A percentile compares a stretch with the other conserved stretches of the same genome.
These are phyloP conservation scores for Eutrema japonicum DNA, from an alignment of 345 rosid genomes.

Conservation along the genomic window DNA sequence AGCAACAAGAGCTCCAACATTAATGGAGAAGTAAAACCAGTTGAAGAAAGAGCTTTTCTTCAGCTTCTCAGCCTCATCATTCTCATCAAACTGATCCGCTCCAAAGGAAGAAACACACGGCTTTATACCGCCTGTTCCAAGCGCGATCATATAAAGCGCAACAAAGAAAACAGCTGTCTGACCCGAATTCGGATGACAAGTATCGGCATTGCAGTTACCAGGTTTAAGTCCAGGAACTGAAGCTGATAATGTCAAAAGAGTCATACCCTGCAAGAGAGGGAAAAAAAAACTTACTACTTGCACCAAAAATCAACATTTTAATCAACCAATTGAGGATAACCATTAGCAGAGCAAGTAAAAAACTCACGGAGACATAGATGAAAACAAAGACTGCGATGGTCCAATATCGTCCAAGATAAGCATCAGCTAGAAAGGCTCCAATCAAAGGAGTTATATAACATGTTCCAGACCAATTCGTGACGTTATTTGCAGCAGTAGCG, in stretches of 20 bases:
- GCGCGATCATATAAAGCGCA: slow-evolving; percentile 86
- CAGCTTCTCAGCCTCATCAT: slow-evolving; percentile 67
- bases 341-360: slow-evolving; percentile 17
- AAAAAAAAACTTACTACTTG: not conserved
- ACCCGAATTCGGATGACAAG: slow-evolving; percentile 59
- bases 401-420: slow-evolving; percentile 91
- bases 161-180: slow-evolving; percentile 64
- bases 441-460: slow-evolving; percentile 86
- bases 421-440: slow-evolving; percentile 95
- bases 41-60: slow-evolving; percentile 93
- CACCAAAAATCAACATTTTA: not conserved
- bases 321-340: not conserved
- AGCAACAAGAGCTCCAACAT: slow-evolving; percentile 85
- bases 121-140: slow-evolving; percentile 96
- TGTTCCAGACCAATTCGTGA: slow-evolving; percentile 93
- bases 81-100: slow-evolving; percentile 95
- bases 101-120: slow-evolving; percentile 98
- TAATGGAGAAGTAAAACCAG: slow-evolving; percentile 95
- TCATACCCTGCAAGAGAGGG: slow-evolving; percentile 71
- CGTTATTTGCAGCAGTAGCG: slow-evolving; percentile 78
- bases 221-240: slow-evolving; percentile 78
- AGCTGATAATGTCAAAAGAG: slow-evolving; percentile 79
- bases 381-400: slow-evolving; percentile 79
- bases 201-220: slow-evolving; percentile 49
- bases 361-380: slow-evolving; percentile 76